phyloP scores from a whole-genome alignment of 306 rosid species.

The Prunus salicina region DNA sequence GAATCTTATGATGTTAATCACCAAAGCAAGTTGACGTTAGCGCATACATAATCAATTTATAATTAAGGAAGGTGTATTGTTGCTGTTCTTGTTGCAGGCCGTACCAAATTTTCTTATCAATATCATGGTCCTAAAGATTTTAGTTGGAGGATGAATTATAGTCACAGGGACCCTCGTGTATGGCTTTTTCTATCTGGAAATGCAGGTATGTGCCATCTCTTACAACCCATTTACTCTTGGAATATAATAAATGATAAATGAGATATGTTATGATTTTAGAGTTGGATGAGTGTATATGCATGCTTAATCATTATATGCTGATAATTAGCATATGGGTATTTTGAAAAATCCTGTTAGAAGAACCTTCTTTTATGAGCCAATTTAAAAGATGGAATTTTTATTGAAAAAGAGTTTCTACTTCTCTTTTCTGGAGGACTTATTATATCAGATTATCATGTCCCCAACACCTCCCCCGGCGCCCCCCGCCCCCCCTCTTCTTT shows the following conservation, averaged over 20 bases:
- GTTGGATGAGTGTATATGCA: background rate
- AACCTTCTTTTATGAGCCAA: background rate
- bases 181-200: slow-evolving; percentile 36
- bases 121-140: slow-evolving; percentile 18
- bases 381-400: background rate
- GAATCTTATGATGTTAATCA: background rate
- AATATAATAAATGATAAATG: background rate
- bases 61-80: background rate
- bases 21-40: background rate
- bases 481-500: accelerated
- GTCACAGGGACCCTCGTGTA: slow-evolving; percentile 35
- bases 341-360: background rate
- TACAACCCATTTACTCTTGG: background rate
- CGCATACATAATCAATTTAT: background rate
- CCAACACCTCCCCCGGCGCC: too few relatives aligned
- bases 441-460: background rate
- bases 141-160: slow-evolving; percentile 35
- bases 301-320: background rate
- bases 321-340: background rate
- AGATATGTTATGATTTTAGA: background rate
- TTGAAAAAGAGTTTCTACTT: background rate
- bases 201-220: slow-evolving; percentile 15
- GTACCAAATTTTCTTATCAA: slow-evolving; percentile 2
- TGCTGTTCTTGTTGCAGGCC: slow-evolving; percentile 32
- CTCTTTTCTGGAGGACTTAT: background rate